Percentiles rank a stretch among this genome's conserved stretches.
Evolutionary conservation across 306 rosid genomes (phyloP).

Genomic region (Canavalia ensiformis): DNA sequence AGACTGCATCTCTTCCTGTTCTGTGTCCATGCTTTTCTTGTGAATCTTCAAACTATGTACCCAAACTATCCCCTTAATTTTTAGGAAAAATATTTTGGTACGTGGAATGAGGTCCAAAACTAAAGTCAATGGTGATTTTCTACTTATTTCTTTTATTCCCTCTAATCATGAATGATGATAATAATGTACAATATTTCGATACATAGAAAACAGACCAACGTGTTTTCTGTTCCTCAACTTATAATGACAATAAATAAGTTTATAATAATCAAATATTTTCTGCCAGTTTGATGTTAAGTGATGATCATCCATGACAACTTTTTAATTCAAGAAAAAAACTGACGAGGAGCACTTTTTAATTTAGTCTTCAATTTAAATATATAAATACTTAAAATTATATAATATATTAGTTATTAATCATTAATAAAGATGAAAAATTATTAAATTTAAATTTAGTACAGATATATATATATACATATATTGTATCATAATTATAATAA

Average conservation of each 20-base stretch:
- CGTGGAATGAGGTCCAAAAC: background rate
- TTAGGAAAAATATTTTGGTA: background rate
- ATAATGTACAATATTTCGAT: background rate
- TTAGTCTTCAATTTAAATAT: no score
- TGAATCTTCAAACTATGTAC: background rate
- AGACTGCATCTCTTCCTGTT: conserved; percentile 77
- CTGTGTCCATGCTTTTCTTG: conserved; percentile 62
- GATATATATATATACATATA: no score
- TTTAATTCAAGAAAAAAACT: background rate
- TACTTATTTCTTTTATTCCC: background rate
- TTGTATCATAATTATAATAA: no score
- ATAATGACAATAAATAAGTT: background rate
- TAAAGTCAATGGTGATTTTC: background rate
- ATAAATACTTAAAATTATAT: no score
- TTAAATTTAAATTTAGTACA: no score
- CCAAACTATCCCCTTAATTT: conserved; percentile 32
- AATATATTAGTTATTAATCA: no score
- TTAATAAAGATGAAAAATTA: no score
- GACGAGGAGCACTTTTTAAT: no score
- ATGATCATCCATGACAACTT: background rate
- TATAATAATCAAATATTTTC: background rate
- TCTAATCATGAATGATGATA: background rate
- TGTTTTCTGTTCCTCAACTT: background rate
- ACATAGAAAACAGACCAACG: background rate
- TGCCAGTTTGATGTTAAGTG: background rate